These are phyloP conservation scores for Exutisphaerella laricina DNA, from an alignment of 2,329 filamentous ascomycete species.

Conservation along the genomic window DNA sequence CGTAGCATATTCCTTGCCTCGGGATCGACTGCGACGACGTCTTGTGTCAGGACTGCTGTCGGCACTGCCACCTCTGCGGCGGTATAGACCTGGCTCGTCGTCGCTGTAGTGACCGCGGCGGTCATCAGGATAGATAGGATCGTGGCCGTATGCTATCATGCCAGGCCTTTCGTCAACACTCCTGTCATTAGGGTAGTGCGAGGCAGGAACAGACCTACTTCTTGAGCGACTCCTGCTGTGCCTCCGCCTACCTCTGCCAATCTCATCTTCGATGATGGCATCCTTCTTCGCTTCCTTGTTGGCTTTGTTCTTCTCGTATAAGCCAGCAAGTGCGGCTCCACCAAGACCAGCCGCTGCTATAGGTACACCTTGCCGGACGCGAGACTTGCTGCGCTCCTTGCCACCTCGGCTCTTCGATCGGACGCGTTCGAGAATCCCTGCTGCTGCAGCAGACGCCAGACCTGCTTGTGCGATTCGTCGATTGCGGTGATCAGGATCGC, in stretches of 20 bases:
- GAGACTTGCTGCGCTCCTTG: slow-evolving; percentile 49
- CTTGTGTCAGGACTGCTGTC: slow-evolving; percentile 38
- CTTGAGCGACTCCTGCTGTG: slow-evolving; percentile 33
- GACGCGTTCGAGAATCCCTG: slow-evolving; percentile 53
- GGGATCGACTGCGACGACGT: slow-evolving; percentile 36
- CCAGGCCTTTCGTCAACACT: slow-evolving; percentile 45
- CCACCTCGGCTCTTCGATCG: slow-evolving; percentile 54
- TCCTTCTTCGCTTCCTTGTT: slow-evolving; percentile 52
- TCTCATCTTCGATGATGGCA: slow-evolving; percentile 34
- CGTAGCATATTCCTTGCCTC: slow-evolving; percentile 48
- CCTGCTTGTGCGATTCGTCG: slow-evolving; percentile 57
- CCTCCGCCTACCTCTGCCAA: slow-evolving; percentile 24
- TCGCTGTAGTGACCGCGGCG: slow-evolving; percentile 37
- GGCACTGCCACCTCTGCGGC: slow-evolving; percentile 39
- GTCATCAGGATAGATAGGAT: slow-evolving; percentile 54
- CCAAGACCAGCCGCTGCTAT: slow-evolving; percentile 57
- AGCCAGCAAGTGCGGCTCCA: slow-evolving; percentile 55
- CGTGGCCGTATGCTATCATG: slow-evolving; percentile 60
- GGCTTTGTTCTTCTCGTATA: slow-evolving; percentile 59
- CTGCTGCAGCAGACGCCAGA: slow-evolving; percentile 56
- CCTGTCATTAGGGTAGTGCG: slow-evolving; percentile 34
- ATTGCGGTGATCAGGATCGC: slow-evolving; percentile 49
- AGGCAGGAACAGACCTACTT: slow-evolving; percentile 40
- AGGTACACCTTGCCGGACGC: slow-evolving; percentile 52
- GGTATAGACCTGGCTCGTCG: slow-evolving; percentile 38